These are phyloP conservation scores for Neobulgaria alba DNA, from an alignment of 2,329 filamentous ascomycete species.

Conservation along the genomic window DNA sequence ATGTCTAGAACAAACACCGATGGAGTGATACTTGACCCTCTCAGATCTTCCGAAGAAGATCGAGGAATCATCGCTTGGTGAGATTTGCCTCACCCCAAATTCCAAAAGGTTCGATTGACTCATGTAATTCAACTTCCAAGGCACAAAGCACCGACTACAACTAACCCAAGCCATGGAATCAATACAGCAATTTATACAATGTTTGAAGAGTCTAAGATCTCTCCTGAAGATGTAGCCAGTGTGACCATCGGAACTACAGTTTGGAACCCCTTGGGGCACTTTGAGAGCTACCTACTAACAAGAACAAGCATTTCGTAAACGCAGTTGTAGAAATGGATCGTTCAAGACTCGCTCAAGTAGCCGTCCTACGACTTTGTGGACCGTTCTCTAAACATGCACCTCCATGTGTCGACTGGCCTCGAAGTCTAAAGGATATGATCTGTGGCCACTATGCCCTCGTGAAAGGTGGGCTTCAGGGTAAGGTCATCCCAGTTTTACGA, in stretches of 20 bases:
- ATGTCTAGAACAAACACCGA: slow-evolving; percentile 16
- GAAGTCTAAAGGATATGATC: slow-evolving; percentile 36
- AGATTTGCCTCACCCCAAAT: no score
- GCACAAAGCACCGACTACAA: slow-evolving; percentile 21
- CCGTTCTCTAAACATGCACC: slow-evolving; percentile 38
- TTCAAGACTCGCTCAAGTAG: slow-evolving; percentile 38
- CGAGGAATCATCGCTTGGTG: no score
- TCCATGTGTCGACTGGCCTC: slow-evolving; percentile 39
- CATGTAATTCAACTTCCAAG: no score
- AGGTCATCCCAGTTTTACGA: no score
- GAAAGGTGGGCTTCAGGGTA: slow-evolving; percentile 36
- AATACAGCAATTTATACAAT: slow-evolving; percentile 12
- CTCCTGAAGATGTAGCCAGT: not conserved
- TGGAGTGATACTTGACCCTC: slow-evolving; percentile 22
- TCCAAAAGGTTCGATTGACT: no score
- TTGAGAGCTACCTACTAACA: no score
- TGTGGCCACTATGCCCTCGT: slow-evolving; percentile 38
- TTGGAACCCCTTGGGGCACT: no score
- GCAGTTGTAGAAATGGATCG: slow-evolving; percentile 40
- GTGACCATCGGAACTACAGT: slow-evolving; percentile 9
- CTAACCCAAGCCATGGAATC: slow-evolving; percentile 21
- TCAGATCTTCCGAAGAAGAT: slow-evolving; percentile 15
- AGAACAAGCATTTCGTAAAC: slow-evolving; percentile 41
- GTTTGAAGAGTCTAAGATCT: slow-evolving; percentile 3
- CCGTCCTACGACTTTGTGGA: slow-evolving; percentile 39